Base-by-base conservation (phyloP, 176 grass and related monocot genomes). In the Carex pumila region DNA sequence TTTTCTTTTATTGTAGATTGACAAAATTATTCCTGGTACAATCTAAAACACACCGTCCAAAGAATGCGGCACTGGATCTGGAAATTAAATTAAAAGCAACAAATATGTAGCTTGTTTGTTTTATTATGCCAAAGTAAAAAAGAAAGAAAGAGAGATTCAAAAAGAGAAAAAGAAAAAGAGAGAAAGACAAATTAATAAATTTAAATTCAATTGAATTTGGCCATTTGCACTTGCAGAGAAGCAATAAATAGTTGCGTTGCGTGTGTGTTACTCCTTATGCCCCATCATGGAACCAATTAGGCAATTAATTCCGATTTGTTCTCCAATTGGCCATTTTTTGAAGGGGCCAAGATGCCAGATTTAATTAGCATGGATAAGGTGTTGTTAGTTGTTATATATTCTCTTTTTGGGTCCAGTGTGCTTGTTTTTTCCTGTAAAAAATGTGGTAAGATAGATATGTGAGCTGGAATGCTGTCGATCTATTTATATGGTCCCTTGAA, bases 201-300 rank as follows among this genome's bases (percentile, higher is more conserved):
- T 21, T 3, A 0, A 72, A 45, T 49, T 76, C 49, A 78, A 57
- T 78, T 17, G 18, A 3, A 34, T 34, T 55, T 32, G 52, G 25
- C 25, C 73, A 31, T 13, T 76, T 76, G 57, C 55, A 81, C 34
- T 80, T 80, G 34, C 77, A 80, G 22, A 45, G 17, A 21, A 47
- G 34, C 79, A 83, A 67, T 65, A 25, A 83, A 30, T 31, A 52
- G 60, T 83, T 83, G 19, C 62, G 60, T 83, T 83, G 19, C 62
- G 61, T 83, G 60, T 31, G 61, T 66, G 19, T 83, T 65, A 83
- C 80, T 66, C 22, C 25, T 53, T 22, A 32, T 25, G 55, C 12
- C 21, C 22, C 73, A 78, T 78, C 50, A 55, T 36, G 6, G 14
- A 2, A 78, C 11, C 50, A 76, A 76, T 32, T 56, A 57, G 34